Percentiles rank a stretch among this genome's conserved stretches.
Conservation (phyloP, 495 filamentous ascomycete genomes). For the Penicillium lividum region DNA sequence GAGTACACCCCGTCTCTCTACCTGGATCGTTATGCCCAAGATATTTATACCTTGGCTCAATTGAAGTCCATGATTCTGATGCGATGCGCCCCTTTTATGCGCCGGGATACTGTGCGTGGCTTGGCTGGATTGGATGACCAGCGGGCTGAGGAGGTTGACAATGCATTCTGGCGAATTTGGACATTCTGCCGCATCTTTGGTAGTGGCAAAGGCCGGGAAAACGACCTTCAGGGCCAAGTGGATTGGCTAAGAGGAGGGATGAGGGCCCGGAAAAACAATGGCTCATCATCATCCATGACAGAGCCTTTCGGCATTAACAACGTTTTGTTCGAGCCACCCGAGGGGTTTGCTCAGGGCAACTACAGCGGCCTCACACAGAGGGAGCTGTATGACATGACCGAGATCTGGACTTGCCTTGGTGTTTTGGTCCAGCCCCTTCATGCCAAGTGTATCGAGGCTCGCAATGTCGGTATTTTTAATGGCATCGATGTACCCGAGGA, state of each 20-base stretch:
- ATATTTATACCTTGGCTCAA: conserved; percentile 58
- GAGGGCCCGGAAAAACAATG: conserved; percentile 40
- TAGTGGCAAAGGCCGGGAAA: conserved; percentile 57
- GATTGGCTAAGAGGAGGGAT: conserved; percentile 65
- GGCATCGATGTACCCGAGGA: conserved; percentile 44
- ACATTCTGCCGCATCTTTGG: conserved; percentile 71
- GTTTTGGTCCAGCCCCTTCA: conserved; percentile 60
- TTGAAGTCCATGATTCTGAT: conserved; percentile 62
- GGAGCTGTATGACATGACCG: conserved; percentile 65
- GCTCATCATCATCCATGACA: conserved; percentile 37
- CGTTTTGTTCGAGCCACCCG: conserved; percentile 57
- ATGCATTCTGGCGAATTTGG: conserved; percentile 70
- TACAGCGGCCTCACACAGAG: conserved; percentile 52
- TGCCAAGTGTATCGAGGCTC: conserved; percentile 55
- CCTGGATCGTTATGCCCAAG: conserved; percentile 55
- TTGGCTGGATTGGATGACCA: conserved; percentile 52
- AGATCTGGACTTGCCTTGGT: conserved; percentile 65
- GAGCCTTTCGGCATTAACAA: conserved; percentile 54
- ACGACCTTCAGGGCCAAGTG: conserved; percentile 62
- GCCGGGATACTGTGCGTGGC: conserved; percentile 57
- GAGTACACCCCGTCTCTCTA: conserved; percentile 61
- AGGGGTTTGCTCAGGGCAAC: conserved; percentile 62
- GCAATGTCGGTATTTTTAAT: conserved; percentile 58
- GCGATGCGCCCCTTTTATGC: conserved; percentile 59
- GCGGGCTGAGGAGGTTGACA: conserved; percentile 57